Base-by-base conservation (phyloP, 805 yeast genomes). In the Cyberlindnera lachancei region DNA sequence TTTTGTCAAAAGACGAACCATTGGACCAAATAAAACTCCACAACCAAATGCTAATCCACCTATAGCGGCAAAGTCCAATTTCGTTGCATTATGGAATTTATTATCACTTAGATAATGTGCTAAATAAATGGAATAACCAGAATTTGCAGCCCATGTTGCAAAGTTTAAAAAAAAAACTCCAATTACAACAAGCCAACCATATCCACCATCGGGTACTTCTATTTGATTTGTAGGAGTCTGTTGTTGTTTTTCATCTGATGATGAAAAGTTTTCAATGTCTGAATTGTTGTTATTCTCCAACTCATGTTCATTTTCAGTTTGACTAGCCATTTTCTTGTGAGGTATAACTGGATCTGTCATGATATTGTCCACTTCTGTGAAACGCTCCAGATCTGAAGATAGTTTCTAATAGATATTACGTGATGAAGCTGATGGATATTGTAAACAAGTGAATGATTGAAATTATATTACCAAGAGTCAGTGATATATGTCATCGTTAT, bases 21-120 rank as follows among this genome's bases (percentile, higher is more conserved):
- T 32, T 6, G 92, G 90, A 29, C 83, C 59, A 31, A 75, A 50
- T 41, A 68, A 58, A 46, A 79, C 75, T 15, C 86, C 81, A n/a
- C 53, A 29, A 9, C 52, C 58, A 35, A 78, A 73, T 0, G 79
- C 70, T 6, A 81, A 47, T 5, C 90, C 88, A 5, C 87, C 86
- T 40, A 81, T 64, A 4, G 73, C 57, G 14, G 85, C 81, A 51
- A 66, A 81, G 37, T 76, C 82, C 25, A 74, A 55, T 34, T 70
- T 75, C 1, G 64, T 46, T 0, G 78, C 78, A 4, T 77, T 81
- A 0, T 57, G 52, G 41, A 75, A 79, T 1, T 63, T 52, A 31
- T 67, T 52, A 30, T 65, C 43, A 25, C 69, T 61, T 14, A 80
- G 44, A 48, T 77, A 81, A 42, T 68, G 64, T 2, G 82, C 70